Evolutionary conservation across 257 asterid genomes (phyloP).

Genomic region (Solanum chiquidenum): DNA sequence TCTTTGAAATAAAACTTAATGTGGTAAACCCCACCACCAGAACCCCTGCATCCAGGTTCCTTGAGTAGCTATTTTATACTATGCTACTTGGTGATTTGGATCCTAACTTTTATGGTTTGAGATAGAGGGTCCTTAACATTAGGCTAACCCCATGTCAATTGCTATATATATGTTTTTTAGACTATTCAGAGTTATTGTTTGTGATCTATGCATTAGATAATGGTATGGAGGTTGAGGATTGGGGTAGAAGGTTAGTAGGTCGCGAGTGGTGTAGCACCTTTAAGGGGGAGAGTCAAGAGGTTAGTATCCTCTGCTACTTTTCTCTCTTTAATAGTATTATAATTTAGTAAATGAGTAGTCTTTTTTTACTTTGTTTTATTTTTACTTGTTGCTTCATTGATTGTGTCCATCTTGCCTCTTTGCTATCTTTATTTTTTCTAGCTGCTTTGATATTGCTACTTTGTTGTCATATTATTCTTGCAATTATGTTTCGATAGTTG

Average conservation of each 20-base stretch:
- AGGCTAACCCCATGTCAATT: not conserved
- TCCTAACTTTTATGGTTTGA: not conserved
- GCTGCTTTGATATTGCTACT: not conserved
- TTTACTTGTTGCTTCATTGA: not conserved
- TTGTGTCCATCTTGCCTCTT: not conserved
- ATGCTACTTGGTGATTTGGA: not conserved
- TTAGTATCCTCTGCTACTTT: not conserved
- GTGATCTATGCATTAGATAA: not conserved
- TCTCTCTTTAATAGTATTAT: not conserved
- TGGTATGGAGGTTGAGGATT: not conserved
- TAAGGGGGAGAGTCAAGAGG: not conserved
- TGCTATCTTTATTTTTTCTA: not conserved
- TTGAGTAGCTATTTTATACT: not conserved
- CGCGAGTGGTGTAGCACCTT: not conserved
- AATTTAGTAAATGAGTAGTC: not conserved
- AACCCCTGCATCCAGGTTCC: not conserved
- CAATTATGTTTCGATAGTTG: not conserved
- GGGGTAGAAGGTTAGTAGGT: not conserved
- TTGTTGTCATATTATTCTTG: not conserved
- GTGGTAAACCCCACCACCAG: not conserved
- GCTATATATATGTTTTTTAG: not conserved
- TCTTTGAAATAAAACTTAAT: not conserved
- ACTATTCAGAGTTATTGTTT: not conserved
- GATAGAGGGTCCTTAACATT: not conserved
- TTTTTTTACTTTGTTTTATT: too few species aligned